Evolutionary conservation across 2,329 filamentous ascomycete genomes (phyloP).

Genomic region (Dactylellina haptotyla): DNA sequence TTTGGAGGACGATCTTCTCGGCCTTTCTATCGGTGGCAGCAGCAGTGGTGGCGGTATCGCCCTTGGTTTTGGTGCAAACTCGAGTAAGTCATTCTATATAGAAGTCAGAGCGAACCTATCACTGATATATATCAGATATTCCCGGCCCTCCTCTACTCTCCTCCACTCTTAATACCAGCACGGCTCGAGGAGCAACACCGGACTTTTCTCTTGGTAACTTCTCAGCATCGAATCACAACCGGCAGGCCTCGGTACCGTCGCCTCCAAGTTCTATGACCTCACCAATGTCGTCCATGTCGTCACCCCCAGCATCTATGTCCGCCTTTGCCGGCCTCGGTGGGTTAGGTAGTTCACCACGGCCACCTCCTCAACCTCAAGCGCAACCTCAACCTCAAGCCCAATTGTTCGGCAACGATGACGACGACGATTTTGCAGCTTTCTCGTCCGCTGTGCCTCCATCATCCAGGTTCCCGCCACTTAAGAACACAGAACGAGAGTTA

Average conservation of each 20-base stretch:
- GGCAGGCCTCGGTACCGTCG: slow-evolving; percentile 47
- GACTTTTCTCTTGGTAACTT: slow-evolving; percentile 54
- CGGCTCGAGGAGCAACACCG: slow-evolving; percentile 62
- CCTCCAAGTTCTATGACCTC: too few relatives aligned
- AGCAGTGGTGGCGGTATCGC: slow-evolving; percentile 84
- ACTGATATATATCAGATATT: slow-evolving; percentile 65
- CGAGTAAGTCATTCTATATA: slow-evolving; percentile 65
- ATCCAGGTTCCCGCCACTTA: slow-evolving; percentile 65
- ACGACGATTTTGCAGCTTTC: slow-evolving; percentile 95
- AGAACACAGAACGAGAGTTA: slow-evolving; percentile 73
- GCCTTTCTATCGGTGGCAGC: slow-evolving; percentile 77
- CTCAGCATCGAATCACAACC: slow-evolving; percentile 52
- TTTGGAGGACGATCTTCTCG: slow-evolving; percentile 89
- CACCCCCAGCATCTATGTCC: slow-evolving; percentile 65
- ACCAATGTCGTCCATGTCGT: too few relatives aligned
- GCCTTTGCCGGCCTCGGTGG: slow-evolving; percentile 66
- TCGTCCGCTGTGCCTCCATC: slow-evolving; percentile 80
- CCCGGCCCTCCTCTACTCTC: slow-evolving; percentile 73
- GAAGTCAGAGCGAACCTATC: slow-evolving; percentile 52
- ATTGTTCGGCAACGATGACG: slow-evolving; percentile 63
- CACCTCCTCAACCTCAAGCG: slow-evolving; percentile 60
- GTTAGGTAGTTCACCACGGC: slow-evolving; percentile 67
- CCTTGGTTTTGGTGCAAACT: slow-evolving; percentile 78
- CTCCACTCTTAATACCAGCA: slow-evolving; percentile 71
- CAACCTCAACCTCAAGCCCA: slow-evolving; percentile 57